These are phyloP conservation scores for Chlamydomonas incerta DNA, from an alignment of 139 green algal species.

Conservation along the genomic window DNA sequence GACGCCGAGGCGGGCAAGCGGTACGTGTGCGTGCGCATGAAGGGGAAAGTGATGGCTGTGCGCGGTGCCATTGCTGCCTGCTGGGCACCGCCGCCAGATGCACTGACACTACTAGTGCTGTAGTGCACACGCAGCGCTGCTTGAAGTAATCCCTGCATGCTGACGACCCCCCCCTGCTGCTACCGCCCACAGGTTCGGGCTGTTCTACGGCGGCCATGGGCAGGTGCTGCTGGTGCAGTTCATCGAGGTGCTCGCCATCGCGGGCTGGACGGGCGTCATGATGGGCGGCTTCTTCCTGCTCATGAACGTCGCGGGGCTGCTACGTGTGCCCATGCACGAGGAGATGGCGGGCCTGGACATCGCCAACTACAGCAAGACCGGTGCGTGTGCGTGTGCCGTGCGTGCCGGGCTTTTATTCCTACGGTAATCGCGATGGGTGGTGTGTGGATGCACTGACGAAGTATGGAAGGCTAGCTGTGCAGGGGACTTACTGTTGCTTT, in stretches of 20 bases:
- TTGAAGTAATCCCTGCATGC: no score
- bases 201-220: conserved; percentile 61
- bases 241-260: conserved; percentile 62
- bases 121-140: not conserved
- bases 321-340: conserved; percentile 59
- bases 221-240: conserved; percentile 48
- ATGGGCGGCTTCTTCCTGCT: conserved; percentile 59
- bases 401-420: no score
- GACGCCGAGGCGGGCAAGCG: not conserved
- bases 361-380: not conserved
- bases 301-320: conserved; percentile 7
- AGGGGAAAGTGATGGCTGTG: no score
- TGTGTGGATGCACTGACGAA: no score
- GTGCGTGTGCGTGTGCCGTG: no score
- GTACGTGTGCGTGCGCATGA: not conserved
- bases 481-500: no score
- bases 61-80: not conserved
- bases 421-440: no score
- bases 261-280: conserved; percentile 39
- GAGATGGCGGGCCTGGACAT: conserved; percentile 63
- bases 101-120: no score
- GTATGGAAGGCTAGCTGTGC: no score
- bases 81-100: not conserved
- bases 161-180: not conserved
- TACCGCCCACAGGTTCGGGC: conserved; percentile 26